These are phyloP conservation scores for Massariosphaeria phaeospora DNA, from an alignment of 495 filamentous ascomycete genomes.

Conservation along the genomic window DNA sequence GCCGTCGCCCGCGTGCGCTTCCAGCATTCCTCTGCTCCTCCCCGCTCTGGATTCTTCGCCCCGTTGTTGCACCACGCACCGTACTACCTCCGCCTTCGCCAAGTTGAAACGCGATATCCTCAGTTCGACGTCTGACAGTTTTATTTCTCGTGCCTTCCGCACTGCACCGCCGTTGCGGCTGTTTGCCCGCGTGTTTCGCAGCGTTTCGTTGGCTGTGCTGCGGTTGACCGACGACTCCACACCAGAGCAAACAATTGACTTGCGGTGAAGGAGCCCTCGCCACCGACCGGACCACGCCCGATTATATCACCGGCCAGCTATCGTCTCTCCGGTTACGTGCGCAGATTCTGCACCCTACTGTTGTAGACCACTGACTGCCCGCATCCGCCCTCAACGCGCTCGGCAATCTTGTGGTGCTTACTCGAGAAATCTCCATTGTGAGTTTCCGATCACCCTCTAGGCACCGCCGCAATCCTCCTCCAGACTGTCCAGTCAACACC, in stretches of 20 bases:
- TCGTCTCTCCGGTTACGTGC: slow-evolving; percentile 34
- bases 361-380: slow-evolving; percentile 30
- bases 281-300: slow-evolving; percentile 11
- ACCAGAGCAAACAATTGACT: slow-evolving; percentile 31
- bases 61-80: slow-evolving; percentile 27
- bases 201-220: slow-evolving; percentile 21
- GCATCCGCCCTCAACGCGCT: slow-evolving; percentile 14
- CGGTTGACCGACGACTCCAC: slow-evolving; percentile 7
- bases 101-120: slow-evolving; percentile 19
- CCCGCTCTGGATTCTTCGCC: slow-evolving; percentile 15
- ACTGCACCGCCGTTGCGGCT: slow-evolving; percentile 10
- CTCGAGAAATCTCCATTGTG: slow-evolving; percentile 25
- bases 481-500: slow-evolving; percentile 55
- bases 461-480: slow-evolving; percentile 5
- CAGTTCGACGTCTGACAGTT: slow-evolving; percentile 3
- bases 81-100: slow-evolving; percentile 15
- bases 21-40: slow-evolving; percentile 17
- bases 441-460: slow-evolving; percentile 13
- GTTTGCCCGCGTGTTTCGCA: slow-evolving; percentile 35
- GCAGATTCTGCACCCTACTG: slow-evolving; percentile 35
- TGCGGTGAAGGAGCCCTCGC: slow-evolving; percentile 17
- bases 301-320: slow-evolving; percentile 24
- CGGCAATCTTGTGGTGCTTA: slow-evolving; percentile 29
- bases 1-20: slow-evolving; percentile 2
- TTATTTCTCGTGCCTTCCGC: slow-evolving; percentile 4